Base-by-base conservation (phyloP, 2,329 filamentous ascomycete genomes). In the Elsinoe perseae region DNA sequence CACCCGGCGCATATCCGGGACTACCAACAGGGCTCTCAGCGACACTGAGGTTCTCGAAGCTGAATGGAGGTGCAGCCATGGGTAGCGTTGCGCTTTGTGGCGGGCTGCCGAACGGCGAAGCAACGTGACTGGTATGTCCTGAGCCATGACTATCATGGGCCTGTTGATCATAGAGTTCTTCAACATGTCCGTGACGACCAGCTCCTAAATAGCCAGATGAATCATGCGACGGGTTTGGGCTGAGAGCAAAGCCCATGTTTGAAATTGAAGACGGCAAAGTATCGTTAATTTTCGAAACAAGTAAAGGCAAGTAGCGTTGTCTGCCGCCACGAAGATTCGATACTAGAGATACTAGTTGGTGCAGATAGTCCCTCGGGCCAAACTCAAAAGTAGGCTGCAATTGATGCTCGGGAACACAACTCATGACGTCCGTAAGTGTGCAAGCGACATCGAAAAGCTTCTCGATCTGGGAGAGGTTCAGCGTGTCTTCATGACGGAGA, bases 391-490 rank as follows among this genome's bases (percentile, higher is more conserved):
- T 69, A 57, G 74, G 65, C 57, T 73, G 73, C 50, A 84, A 76
- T 21, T 52, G 48, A 16, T 28, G 28, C 18, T 52, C 48, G 1
- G 78, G 77, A 3, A 81, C 77, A 63, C 76, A 80, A 7, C 84
- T 78, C 56, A 95, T 81, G 20, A 88, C 83, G 61, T 92, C 86
- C 6, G 80, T 85, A 59, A 93, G 75, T 14, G 84, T 83, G 67
- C 80, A 86, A 10, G 87, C 83, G 32, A 91, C 80, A 62, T 91
- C 86, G 63, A 93, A 81, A 10, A 95, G 73, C 67, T 92, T 92
- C 66, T 91, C 87, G 59, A 93, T 82, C 81, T 85, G 62, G 58
- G 58, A 10, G 44, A 32, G 43, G 20, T 50, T 58, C 25, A 60
- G 48, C 14, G 23, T 12, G 5, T 12, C 32, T 3, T 8, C 12